Percentiles rank a stretch among this genome's conserved stretches.
phyloP scores from a whole-genome alignment of 441 rosid genomes.

The Kokia cookei region DNA sequence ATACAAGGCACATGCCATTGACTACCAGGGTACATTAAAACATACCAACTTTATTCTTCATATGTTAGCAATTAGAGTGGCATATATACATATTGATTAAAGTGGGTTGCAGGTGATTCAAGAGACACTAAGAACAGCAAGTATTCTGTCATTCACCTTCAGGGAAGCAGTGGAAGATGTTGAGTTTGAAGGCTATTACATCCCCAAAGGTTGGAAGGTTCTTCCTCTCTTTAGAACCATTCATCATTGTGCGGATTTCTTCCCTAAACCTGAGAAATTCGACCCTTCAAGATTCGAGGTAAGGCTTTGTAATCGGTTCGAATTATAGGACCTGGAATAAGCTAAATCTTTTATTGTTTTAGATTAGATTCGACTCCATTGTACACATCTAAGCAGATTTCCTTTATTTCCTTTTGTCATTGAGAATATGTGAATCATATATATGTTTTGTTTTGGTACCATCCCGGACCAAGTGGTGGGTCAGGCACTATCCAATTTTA shows the following conservation, averaged over 20 bases:
- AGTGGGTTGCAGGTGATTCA: constrained; percentile 66
- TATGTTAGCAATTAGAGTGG: neutral
- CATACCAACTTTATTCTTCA: neutral
- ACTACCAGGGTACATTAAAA: constrained; percentile 49
- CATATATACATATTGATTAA: neutral
- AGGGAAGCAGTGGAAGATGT: constrained; percentile 92
- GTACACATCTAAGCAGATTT: neutral
- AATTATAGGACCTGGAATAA: too few species aligned
- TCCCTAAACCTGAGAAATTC: constrained; percentile 76
- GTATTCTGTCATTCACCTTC: constrained; percentile 78
- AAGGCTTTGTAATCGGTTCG: neutral
- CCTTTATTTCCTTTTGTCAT: neutral
- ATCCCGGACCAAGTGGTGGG: constrained; percentile 4
- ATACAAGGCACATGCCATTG: constrained; percentile 81
- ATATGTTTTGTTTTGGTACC: too few species aligned
- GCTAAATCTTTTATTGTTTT: too few species aligned
- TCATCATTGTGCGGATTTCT: constrained; percentile 70
- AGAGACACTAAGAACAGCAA: constrained; percentile 83
- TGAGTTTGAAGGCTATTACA: constrained; percentile 63
- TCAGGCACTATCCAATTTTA: constrained; percentile 13
- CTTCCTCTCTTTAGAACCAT: constrained; percentile 85
- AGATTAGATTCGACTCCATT: too few species aligned
- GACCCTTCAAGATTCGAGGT: constrained; percentile 96
- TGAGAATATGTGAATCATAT: neutral
- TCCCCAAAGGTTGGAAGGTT: constrained; percentile 95